phyloP scores from a whole-genome alignment of 2,329 filamentous ascomycete species.

The Fusarium clavum region DNA sequence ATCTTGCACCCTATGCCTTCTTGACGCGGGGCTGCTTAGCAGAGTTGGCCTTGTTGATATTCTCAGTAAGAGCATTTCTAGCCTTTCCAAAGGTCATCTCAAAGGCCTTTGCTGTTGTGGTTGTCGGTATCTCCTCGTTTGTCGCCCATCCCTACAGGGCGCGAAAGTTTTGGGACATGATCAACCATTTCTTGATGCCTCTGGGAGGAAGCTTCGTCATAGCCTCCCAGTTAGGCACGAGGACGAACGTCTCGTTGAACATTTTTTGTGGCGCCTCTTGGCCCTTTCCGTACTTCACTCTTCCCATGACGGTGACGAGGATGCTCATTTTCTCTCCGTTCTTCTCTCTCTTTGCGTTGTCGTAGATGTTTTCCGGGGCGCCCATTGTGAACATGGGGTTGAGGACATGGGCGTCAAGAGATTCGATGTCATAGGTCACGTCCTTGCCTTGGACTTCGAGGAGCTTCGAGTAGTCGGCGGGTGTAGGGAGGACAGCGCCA shows the following conservation, averaged over 20 bases:
- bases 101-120: conserved; percentile 2
- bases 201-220: conserved; percentile 65
- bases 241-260: conserved; percentile 83
- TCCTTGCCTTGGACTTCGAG: conserved; percentile 71
- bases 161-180: conserved; percentile 79
- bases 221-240: conserved; percentile 80
- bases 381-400: conserved; percentile 74
- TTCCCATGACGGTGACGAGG: conserved; percentile 78
- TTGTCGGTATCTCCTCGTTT: conserved; percentile 9
- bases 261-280: conserved; percentile 72
- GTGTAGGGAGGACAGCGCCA: conserved; percentile 73
- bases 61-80: conserved; percentile 18
- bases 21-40: conserved; percentile 16
- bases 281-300: conserved; percentile 74
- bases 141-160: conserved; percentile 54
- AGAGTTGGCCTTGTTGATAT: conserved; percentile 21
- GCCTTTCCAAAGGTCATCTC: conserved; percentile 1
- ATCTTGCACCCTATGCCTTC: conserved; percentile 12
- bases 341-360: conserved; percentile 58
- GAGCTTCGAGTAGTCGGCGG: conserved; percentile 73
- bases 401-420: conserved; percentile 81
- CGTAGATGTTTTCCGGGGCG: conserved; percentile 60
- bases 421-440: conserved; percentile 78
- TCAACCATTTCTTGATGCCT: conserved; percentile 69
- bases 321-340: conserved; percentile 73